Conservation (phyloP, 2,329 filamentous ascomycete species). For the Scedosporium aurantiacum region DNA sequence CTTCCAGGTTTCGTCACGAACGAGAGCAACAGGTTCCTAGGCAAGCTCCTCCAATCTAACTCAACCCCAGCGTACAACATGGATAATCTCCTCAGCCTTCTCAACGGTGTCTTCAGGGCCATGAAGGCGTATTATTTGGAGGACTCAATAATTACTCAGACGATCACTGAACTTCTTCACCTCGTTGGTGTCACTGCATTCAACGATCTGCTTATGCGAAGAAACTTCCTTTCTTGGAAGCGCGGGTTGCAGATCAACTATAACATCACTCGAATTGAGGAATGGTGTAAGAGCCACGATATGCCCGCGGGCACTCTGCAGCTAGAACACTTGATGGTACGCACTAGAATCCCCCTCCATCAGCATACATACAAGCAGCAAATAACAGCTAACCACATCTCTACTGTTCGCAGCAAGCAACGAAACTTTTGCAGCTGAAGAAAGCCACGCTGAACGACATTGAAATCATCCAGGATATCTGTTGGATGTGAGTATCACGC, state of each 20-base stretch:
- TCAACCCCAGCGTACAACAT: slow-evolving; percentile 95
- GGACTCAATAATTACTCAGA: slow-evolving; percentile 90
- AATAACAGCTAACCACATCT: not conserved
- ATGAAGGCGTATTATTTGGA: slow-evolving; percentile 99
- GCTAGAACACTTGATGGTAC: slow-evolving; percentile 92
- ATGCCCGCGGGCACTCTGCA: slow-evolving; percentile 98
- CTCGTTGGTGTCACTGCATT: slow-evolving; percentile 96
- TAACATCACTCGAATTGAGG: slow-evolving; percentile 98
- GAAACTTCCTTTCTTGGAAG: slow-evolving; percentile 99
- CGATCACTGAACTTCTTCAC: slow-evolving; percentile 82
- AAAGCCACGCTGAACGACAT: slow-evolving; percentile 98
- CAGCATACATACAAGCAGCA: no score
- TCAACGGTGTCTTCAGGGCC: slow-evolving; percentile 95
- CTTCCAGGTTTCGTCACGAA: slow-evolving; percentile 97
- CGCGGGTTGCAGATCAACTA: slow-evolving; percentile 99
- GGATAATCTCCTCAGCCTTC: slow-evolving; percentile 90
- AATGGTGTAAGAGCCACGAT: slow-evolving; percentile 99
- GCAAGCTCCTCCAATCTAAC: slow-evolving; percentile 87
- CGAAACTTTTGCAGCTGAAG: slow-evolving; percentile 95
- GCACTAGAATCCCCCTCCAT: no score
- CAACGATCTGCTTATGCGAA: slow-evolving; percentile 93
- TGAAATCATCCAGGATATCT: slow-evolving; percentile 99
- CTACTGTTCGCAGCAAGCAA: slow-evolving; percentile 60
- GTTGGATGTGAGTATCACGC: slow-evolving; percentile 76
- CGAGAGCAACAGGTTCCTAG: slow-evolving; percentile 95